phyloP scores from a whole-genome alignment of 345 rosid genomes.

The Hibiscus mutabilis region DNA sequence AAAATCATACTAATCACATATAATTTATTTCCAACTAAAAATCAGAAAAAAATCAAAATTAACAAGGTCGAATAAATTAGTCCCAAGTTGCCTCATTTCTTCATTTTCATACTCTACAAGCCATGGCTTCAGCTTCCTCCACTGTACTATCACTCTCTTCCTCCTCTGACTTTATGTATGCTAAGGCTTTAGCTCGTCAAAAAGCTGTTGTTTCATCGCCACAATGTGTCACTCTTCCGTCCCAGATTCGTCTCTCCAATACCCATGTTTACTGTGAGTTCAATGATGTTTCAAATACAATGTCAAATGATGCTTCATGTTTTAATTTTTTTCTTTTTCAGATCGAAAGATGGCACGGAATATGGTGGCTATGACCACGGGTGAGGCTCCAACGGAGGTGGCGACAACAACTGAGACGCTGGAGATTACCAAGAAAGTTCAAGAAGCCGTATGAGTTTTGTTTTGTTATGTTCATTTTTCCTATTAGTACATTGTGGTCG shows the following conservation, averaged over 20 bases:
- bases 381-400: slow-evolving; percentile 58
- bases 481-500: not conserved
- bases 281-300: not conserved
- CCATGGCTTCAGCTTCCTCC: slow-evolving; percentile 46
- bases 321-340: slow-evolving; percentile 10
- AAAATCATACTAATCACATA: slow-evolving; percentile 25
- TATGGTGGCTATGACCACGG: slow-evolving; percentile 68
- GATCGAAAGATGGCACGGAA: slow-evolving; percentile 76
- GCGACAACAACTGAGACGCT: slow-evolving; percentile 56
- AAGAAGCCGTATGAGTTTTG: slow-evolving; percentile 53
- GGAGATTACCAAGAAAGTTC: slow-evolving; percentile 52
- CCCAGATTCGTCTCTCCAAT: slow-evolving; percentile 44
- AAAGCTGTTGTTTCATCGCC: slow-evolving; percentile 36
- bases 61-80: too few relatives aligned
- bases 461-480: not conserved
- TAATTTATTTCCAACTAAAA: not conserved
- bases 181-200: slow-evolving; percentile 44
- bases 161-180: slow-evolving; percentile 40
- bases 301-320: not conserved
- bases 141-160: slow-evolving; percentile 40
- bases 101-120: too few relatives aligned
- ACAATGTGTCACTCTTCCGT: slow-evolving; percentile 54
- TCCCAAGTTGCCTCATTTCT: not conserved
- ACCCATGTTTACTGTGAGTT: slow-evolving; percentile 55
- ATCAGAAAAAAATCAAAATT: not conserved